Conservation (phyloP, 306 rosid genomes). For the Hippophae gyantsensis region DNA sequence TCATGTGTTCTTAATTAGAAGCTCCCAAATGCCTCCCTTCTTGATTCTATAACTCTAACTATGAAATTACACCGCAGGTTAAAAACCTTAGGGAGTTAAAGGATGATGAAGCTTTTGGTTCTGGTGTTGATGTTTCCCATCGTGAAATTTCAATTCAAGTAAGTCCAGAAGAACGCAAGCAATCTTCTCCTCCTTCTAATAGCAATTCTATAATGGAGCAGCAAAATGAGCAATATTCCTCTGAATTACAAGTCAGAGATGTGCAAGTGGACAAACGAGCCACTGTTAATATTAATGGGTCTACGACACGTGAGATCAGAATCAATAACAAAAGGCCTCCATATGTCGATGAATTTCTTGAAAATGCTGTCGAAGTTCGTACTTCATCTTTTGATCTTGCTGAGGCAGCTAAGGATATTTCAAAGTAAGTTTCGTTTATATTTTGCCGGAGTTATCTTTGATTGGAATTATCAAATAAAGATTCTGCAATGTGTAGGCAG, state of each 20-base stretch:
- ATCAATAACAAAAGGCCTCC: conserved; percentile 13
- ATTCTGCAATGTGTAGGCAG: conserved; percentile 27
- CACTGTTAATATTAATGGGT: conserved; percentile 27
- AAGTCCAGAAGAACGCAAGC: conserved; percentile 36
- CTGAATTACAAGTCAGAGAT: conserved; percentile 57
- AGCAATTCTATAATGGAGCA: conserved; percentile 23
- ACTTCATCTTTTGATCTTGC: conserved; percentile 42
- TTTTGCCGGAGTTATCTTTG: neutral
- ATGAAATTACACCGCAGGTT: conserved; percentile 24
- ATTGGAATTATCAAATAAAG: neutral
- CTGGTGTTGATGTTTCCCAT: conserved; percentile 25
- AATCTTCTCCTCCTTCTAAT: conserved; percentile 29
- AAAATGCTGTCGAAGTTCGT: conserved; percentile 22
- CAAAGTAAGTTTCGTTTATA: conserved; percentile 39
- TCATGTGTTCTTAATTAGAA: too few species aligned
- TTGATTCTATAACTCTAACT: neutral
- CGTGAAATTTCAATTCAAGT: conserved; percentile 70
- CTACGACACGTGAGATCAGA: conserved; percentile 29
- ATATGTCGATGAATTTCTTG: conserved; percentile 24
- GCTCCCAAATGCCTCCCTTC: neutral
- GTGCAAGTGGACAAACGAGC: conserved; percentile 68
- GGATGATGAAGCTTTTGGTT: conserved; percentile 20
- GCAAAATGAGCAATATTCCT: conserved; percentile 18
- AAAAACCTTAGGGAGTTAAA: conserved; percentile 24
- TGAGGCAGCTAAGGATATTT: conserved; percentile 38